Percentiles rank a stretch among this genome's conserved stretches.
These are phyloP conservation scores for Neoconidiobolus thromboides DNA, from an alignment of 371 early-diverging fungal genomes.

Conservation along the genomic window DNA sequence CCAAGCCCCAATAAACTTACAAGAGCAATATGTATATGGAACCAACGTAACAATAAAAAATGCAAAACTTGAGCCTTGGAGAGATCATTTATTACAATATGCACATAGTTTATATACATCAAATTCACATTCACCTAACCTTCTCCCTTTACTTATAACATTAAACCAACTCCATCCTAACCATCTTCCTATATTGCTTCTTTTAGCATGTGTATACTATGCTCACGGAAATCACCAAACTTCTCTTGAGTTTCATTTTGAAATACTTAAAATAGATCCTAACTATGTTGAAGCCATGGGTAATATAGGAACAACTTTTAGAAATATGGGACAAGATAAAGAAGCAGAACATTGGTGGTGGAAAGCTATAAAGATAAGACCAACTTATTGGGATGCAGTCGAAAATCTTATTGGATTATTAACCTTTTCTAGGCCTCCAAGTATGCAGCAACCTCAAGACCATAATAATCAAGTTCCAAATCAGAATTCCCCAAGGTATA, in stretches of 20 bases:
- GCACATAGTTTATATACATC: conserved; percentile 43
- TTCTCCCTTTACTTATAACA: conserved; percentile 26
- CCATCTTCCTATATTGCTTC: conserved; percentile 61
- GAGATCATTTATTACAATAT: conserved; percentile 39
- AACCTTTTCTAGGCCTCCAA: conserved; percentile 18
- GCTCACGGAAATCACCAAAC: conserved; percentile 47
- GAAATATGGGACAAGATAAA: conserved; percentile 45
- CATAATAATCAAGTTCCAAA: neutral
- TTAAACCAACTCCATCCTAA: conserved; percentile 40
- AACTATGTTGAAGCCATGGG: conserved; percentile 82
- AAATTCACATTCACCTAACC: conserved; percentile 27
- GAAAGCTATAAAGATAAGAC: conserved; percentile 59
- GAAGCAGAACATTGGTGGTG: conserved; percentile 80
- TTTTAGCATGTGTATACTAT: conserved; percentile 75
- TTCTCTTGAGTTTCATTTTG: conserved; percentile 57
- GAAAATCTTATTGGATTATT: conserved; percentile 72
- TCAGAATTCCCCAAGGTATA: conserved; percentile 28
- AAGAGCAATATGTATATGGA: conserved; percentile 11
- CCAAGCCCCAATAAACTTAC: neutral
- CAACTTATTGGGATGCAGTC: conserved; percentile 84
- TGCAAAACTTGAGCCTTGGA: conserved; percentile 9
- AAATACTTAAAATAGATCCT: conserved; percentile 57
- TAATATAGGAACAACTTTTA: conserved; percentile 74
- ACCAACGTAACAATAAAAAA: conserved; percentile 13
- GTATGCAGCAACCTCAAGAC: neutral